Base-by-base conservation (phyloP, 257 asterid species). In the Voacanga thouarsii region DNA sequence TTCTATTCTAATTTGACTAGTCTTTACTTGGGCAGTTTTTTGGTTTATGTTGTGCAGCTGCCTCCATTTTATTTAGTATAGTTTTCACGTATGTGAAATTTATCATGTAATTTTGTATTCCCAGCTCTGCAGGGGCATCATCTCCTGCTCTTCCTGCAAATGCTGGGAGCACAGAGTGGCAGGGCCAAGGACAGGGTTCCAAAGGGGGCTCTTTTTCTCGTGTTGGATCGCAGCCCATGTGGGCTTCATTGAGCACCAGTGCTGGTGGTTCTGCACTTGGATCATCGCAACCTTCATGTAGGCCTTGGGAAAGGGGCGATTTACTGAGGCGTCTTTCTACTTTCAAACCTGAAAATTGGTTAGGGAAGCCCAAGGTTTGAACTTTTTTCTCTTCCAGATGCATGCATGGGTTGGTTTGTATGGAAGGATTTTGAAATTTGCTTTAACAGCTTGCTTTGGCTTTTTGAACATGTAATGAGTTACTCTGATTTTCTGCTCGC, bases 271-370 rank as follows among this genome's bases (percentile, higher is more conserved):
- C 97, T 78, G 95, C 92, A 61, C 91, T 93, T 77, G 97, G 97
- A 80, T 88, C 97, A 23, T 93, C 97, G 63, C 97, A 90, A 85
- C 93, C 97, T 78, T 90, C 98, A n/a, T 96, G 99, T 83, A 89
- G 99, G 87, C 98, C 99, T 75, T 93, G 99, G 97, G 99, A 96
- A 85, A 88, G 99, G 89, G 97, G 98, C 82, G 99, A 96, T 87
- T 82, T 96, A 75, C 83, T 96, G 82, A 90, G 96, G 87, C 97
- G 97, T 37, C 97, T 96, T 83, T 92, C 98, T 67, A 93, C 97
- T 43, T 96, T 96, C 87, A 88, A 81, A 79, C 98, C 99, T 77
- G 85, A 90, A 74, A 89, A 92, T 85, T 96, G 99, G 99, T 86
- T 92, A 84, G 94, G 92, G 70, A 96, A 96, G 89, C 97, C 98